phyloP scores from a whole-genome alignment of 2,329 filamentous ascomycete genomes.

The Falciphora oryzae region DNA sequence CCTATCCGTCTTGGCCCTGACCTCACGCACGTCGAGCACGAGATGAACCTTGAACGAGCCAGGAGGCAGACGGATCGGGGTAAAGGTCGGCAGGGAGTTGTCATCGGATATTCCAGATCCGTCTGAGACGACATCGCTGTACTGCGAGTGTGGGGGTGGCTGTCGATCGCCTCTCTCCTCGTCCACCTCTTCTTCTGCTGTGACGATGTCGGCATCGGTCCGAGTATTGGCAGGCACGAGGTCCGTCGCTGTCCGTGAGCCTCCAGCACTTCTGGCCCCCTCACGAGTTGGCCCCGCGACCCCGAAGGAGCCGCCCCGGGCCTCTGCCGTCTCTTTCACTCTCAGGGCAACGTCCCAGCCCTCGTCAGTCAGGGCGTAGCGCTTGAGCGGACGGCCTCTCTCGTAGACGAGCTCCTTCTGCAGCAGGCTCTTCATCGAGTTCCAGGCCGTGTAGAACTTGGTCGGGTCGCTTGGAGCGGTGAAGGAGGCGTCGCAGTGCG shows the following conservation, averaged over 20 bases:
- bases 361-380: slow-evolving; percentile 68
- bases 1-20: slow-evolving; percentile 65
- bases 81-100: slow-evolving; percentile 39
- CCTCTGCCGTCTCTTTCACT: slow-evolving; percentile 43
- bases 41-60: slow-evolving; percentile 67
- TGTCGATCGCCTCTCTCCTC: slow-evolving; percentile 6
- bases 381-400: slow-evolving; percentile 59
- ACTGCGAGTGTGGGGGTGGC: slow-evolving; percentile 16
- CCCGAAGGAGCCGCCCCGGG: slow-evolving; percentile 10
- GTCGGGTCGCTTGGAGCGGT: slow-evolving; percentile 59
- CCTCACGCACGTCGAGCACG: slow-evolving; percentile 68
- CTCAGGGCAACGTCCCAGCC: slow-evolving; percentile 69
- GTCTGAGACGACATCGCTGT: slow-evolving; percentile 35
- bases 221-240: no score
- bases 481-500: slow-evolving; percentile 68
- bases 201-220: slow-evolving; percentile 4
- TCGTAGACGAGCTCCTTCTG: slow-evolving; percentile 70
- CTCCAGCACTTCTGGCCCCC: not conserved
- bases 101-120: slow-evolving; percentile 26
- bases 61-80: slow-evolving; percentile 56
- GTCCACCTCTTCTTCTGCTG: slow-evolving; percentile 8
- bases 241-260: no score
- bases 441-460: slow-evolving; percentile 76
- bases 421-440: slow-evolving; percentile 70
- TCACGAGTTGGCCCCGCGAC: not conserved